Evolutionary conservation across 164 flowering plant genomes (phyloP).

Genomic region (Annona cherimola): DNA sequence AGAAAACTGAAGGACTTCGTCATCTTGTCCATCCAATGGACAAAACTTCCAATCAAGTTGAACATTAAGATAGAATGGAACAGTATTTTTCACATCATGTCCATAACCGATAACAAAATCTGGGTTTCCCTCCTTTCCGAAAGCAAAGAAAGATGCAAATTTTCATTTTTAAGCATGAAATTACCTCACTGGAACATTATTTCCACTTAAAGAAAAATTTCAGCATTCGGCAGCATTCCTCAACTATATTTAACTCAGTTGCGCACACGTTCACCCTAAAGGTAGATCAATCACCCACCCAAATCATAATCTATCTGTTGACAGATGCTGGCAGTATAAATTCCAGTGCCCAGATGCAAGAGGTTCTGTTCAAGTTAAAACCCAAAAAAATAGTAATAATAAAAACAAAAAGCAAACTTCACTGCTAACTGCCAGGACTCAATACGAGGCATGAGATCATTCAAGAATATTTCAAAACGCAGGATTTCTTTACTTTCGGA

Average conservation of each 20-base stretch:
- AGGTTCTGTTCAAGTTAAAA: too few relatives aligned
- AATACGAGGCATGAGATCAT: not conserved
- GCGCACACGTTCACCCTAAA: not conserved
- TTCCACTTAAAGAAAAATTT: not conserved
- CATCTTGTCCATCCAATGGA: not conserved
- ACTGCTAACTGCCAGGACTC: not conserved
- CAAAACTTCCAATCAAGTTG: too few relatives aligned
- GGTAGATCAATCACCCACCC: not conserved
- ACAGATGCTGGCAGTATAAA: too few relatives aligned
- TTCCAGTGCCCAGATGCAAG: too few relatives aligned
- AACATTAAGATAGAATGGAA: too few relatives aligned
- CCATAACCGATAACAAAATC: not conserved
- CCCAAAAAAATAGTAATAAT: not conserved
- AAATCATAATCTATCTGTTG: too few relatives aligned
- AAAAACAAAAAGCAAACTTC: not conserved
- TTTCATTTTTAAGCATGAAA: not conserved
- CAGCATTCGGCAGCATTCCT: not conserved
- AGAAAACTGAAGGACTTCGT: not conserved
- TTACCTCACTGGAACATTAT: not conserved
- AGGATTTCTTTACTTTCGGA: not conserved
- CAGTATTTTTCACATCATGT: not conserved
- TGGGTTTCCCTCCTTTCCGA: not conserved
- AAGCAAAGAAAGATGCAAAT: not conserved
- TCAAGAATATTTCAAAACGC: not conserved
- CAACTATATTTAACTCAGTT: not conserved